A percentile compares a stretch with the other conserved stretches of the same genome.
Evolutionary conservation across 129 eudicot species (phyloP).

Genomic region (Flaveria trinervia): DNA sequence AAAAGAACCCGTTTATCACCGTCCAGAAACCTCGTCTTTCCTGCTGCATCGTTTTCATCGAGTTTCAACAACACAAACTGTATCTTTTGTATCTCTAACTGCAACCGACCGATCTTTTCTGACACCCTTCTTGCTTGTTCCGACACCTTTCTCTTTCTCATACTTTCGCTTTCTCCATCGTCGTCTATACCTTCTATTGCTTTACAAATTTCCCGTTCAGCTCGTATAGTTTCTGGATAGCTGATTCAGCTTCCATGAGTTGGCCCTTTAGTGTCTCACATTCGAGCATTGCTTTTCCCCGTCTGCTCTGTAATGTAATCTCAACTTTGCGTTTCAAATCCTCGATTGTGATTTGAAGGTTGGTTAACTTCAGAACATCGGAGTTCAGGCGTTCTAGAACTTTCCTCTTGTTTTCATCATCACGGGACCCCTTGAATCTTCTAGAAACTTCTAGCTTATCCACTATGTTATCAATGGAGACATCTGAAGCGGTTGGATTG

Average conservation of each 20-base stretch:
- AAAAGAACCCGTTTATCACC: slow-evolving; percentile 63
- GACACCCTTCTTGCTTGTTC: slow-evolving; percentile 78
- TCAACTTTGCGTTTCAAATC: slow-evolving; percentile 77
- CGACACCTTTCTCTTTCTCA: slow-evolving; percentile 55
- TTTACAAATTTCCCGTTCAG: slow-evolving; percentile 67
- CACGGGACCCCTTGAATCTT: slow-evolving; percentile 47
- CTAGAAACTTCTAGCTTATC: slow-evolving; percentile 66
- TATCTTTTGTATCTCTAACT: slow-evolving; percentile 80
- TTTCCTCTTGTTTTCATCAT: slow-evolving; percentile 60
- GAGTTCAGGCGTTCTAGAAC: slow-evolving; percentile 76
- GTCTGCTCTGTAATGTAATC: slow-evolving; percentile 45
- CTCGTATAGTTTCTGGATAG: slow-evolving; percentile 67
- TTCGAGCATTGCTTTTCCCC: slow-evolving; percentile 60
- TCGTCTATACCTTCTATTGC: slow-evolving; percentile 23
- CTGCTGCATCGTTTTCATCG: slow-evolving; percentile 53
- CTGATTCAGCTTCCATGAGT: slow-evolving; percentile 72
- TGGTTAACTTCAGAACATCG: slow-evolving; percentile 72
- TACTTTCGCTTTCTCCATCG: slow-evolving; percentile 42
- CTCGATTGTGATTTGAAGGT: slow-evolving; percentile 89
- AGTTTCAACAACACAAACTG: slow-evolving; percentile 79
- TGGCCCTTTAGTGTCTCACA: slow-evolving; percentile 62
- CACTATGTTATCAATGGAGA: slow-evolving; percentile 41
- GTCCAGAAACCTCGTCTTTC: slow-evolving; percentile 45
- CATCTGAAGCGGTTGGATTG: slow-evolving; percentile 41
- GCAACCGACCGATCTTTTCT: slow-evolving; percentile 85